A percentile compares a stretch with the other conserved stretches of the same genome.
phyloP scores from a whole-genome alignment of 2,329 filamentous ascomycete genomes.

The Rugonectria rugulosa region DNA sequence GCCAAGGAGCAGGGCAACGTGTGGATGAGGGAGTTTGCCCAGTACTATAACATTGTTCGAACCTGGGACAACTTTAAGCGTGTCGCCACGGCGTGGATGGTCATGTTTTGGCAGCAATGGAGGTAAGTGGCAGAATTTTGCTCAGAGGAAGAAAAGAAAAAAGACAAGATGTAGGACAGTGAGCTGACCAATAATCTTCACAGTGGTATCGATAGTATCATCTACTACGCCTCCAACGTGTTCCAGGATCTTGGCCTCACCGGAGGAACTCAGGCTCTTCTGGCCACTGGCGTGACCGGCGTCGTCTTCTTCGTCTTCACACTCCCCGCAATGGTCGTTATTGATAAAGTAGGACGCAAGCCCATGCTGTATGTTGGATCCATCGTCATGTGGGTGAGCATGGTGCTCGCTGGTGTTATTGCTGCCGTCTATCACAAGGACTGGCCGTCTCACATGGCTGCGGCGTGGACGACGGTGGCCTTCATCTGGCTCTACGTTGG shows the following conservation, averaged over 20 bases:
- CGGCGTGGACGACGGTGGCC: slow-evolving; percentile 49
- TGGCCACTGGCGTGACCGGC: slow-evolving; percentile 76
- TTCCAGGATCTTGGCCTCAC: slow-evolving; percentile 70
- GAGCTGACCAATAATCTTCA: background rate
- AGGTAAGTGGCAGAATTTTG: slow-evolving; percentile 30
- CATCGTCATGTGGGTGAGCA: slow-evolving; percentile 47
- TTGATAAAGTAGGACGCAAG: slow-evolving; percentile 51
- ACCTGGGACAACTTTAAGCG: slow-evolving; percentile 63
- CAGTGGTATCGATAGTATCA: slow-evolving; percentile 46
- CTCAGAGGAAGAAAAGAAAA: too few species aligned
- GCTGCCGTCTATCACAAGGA: slow-evolving; percentile 47
- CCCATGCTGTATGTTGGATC: slow-evolving; percentile 49
- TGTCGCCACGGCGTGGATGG: slow-evolving; percentile 69
- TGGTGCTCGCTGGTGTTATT: slow-evolving; percentile 51
- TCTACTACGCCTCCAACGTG: slow-evolving; percentile 61
- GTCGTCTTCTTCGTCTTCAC: slow-evolving; percentile 67
- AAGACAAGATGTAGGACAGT: background rate
- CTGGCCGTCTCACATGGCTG: slow-evolving; percentile 46
- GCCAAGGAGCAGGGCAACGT: slow-evolving; percentile 51
- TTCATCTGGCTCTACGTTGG: slow-evolving; percentile 60
- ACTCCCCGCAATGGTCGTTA: slow-evolving; percentile 46
- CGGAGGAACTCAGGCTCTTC: slow-evolving; percentile 65
- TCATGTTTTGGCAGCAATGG: slow-evolving; percentile 66
- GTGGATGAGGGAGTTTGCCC: slow-evolving; percentile 54
- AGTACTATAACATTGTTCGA: slow-evolving; percentile 50